phyloP scores from a whole-genome alignment of 2,329 filamentous ascomycete genomes.

The Trichoderma cornu-damae region DNA sequence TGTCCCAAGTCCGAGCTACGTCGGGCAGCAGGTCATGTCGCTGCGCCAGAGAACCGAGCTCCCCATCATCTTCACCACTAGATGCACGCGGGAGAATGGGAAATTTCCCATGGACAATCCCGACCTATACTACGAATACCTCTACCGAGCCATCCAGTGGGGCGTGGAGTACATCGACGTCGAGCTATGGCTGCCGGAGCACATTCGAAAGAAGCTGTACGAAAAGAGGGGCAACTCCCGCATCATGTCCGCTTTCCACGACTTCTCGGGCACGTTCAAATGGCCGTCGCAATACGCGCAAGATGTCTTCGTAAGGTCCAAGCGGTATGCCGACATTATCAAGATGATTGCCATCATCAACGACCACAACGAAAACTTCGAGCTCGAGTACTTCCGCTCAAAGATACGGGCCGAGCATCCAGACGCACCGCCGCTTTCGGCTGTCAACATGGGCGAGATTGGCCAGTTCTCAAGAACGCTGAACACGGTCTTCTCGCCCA shows the following conservation, averaged over 20 bases:
- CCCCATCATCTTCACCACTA: constrained; percentile 84
- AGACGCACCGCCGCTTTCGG: constrained; percentile 68
- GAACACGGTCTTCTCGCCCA: constrained; percentile 82
- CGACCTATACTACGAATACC: constrained; percentile 67
- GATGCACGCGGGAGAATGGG: constrained; percentile 77
- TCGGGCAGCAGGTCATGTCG: constrained; percentile 81
- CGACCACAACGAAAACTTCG: constrained; percentile 80
- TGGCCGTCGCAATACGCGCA: constrained; percentile 73
- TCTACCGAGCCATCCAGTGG: constrained; percentile 82
- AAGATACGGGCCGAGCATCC: constrained; percentile 65
- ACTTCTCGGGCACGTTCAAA: constrained; percentile 78
- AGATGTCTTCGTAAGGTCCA: constrained; percentile 64
- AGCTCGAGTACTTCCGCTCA: constrained; percentile 83
- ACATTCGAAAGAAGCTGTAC: constrained; percentile 62
- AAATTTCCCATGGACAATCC: constrained; percentile 80
- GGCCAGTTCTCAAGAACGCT: constrained; percentile 78
- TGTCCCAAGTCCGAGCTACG: constrained; percentile 75
- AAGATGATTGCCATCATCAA: constrained; percentile 87
- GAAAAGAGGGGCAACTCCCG: constrained; percentile 70
- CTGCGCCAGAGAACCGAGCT: constrained; percentile 77
- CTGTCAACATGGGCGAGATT: constrained; percentile 81
- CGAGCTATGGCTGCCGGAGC: constrained; percentile 78
- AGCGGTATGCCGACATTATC: constrained; percentile 74
- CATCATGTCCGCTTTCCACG: constrained; percentile 89
- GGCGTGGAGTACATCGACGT: constrained; percentile 88